These are phyloP conservation scores for Kuraishia piskuri DNA, from an alignment of 805 yeast genomes.

Conservation along the genomic window DNA sequence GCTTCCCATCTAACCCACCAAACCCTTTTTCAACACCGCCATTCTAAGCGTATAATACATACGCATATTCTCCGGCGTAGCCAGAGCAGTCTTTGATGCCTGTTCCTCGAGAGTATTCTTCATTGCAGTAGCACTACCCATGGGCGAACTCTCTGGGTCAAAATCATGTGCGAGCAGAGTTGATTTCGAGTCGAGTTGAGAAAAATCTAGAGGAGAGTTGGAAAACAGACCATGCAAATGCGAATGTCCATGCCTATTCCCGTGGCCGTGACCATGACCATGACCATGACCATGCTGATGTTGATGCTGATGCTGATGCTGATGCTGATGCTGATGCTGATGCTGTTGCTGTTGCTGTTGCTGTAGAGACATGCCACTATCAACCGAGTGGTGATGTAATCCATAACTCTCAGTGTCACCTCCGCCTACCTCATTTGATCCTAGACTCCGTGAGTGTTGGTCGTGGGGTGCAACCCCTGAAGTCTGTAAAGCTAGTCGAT, in stretches of 20 bases:
- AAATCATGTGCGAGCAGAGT: not conserved
- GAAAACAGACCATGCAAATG: not conserved
- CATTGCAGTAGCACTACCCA: not conserved
- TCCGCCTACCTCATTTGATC: not conserved
- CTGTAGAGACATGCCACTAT: not conserved
- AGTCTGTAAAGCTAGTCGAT: not conserved
- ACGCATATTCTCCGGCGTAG: not conserved
- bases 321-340: not conserved
- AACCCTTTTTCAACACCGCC: not conserved
- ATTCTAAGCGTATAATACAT: not conserved
- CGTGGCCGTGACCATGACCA: too few relatives aligned
- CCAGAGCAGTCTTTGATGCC: not conserved
- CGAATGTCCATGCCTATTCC: not conserved
- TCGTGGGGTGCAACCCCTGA: not conserved
- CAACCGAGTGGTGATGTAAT: not conserved
- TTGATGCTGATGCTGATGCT: not conserved
- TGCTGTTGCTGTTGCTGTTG: not conserved
- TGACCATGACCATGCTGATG: not conserved
- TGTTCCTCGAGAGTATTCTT: not conserved
- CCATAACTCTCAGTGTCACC: not conserved
- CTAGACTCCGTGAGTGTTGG: not conserved
- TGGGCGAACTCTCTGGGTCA: not conserved
- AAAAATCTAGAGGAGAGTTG: not conserved
- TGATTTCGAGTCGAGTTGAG: not conserved
- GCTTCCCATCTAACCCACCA: not conserved